Conservation (phyloP, 805 yeast species). For the Cyberlindnera bimundalis region DNA sequence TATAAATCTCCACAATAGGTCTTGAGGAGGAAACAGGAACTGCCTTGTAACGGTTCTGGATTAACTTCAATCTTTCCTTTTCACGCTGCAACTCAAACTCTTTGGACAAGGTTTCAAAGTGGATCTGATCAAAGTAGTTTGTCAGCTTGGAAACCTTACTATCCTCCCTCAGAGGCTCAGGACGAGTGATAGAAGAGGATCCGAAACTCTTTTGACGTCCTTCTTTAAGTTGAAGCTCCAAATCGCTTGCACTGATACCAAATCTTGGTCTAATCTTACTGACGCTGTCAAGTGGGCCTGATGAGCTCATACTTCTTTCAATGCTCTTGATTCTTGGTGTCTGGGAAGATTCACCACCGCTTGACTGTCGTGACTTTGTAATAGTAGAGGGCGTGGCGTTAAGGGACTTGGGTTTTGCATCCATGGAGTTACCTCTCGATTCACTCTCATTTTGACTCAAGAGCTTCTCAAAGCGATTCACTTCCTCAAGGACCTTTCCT, state of each 20-base stretch:
- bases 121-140: conserved; percentile 66
- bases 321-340: conserved; percentile 7
- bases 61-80: conserved; percentile 61
- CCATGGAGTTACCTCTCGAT: conserved; percentile 4
- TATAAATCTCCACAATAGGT: conserved; percentile 89
- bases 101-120: conserved; percentile 72
- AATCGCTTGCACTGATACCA: conserved; percentile 27
- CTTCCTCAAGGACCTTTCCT: conserved; percentile 29
- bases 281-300: conserved; percentile 2
- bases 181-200: not conserved
- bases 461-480: conserved; percentile 31
- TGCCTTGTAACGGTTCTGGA: conserved; percentile 59
- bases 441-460: conserved; percentile 20
- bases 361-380: conserved; percentile 9
- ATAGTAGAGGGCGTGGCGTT: conserved; percentile 8
- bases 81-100: conserved; percentile 90
- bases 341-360: conserved; percentile 6
- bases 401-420: conserved; percentile 7
- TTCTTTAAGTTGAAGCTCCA: conserved; percentile 27
- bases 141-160: conserved; percentile 63
- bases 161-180: conserved; percentile 24
- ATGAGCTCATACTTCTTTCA: conserved; percentile 5
- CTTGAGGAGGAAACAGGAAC: conserved; percentile 67
- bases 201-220: conserved; percentile 26
- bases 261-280: conserved; percentile 9